These are phyloP conservation scores for Orbilia brochopaga DNA, from an alignment of 2,329 filamentous ascomycete species.

Conservation along the genomic window DNA sequence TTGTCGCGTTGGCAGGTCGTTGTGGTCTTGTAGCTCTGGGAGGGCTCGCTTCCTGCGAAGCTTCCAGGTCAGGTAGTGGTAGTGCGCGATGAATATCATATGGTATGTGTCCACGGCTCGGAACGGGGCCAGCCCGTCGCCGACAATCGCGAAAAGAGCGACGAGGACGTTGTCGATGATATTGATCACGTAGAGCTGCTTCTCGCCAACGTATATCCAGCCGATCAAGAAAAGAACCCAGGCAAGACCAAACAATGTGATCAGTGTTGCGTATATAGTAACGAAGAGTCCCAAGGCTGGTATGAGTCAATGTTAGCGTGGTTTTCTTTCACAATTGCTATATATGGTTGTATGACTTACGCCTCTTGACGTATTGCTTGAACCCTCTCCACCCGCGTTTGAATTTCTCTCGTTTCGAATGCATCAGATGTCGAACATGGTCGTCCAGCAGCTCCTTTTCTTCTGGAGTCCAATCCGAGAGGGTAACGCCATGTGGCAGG, in stretches of 20 bases:
- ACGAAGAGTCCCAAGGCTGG: slow-evolving; percentile 78
- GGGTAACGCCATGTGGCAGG: slow-evolving; percentile 72
- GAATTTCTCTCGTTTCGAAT: slow-evolving; percentile 78
- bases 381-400: slow-evolving; percentile 81
- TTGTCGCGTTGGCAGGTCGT: slow-evolving; percentile 67
- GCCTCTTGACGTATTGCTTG: slow-evolving; percentile 75
- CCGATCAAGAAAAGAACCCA: slow-evolving; percentile 93
- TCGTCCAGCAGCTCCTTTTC: slow-evolving; percentile 82
- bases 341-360: slow-evolving; percentile 59
- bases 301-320: slow-evolving; percentile 17
- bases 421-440: slow-evolving; percentile 84
- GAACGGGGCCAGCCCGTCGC: slow-evolving; percentile 75
- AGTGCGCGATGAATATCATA: slow-evolving; percentile 80
- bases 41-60: slow-evolving; percentile 68
- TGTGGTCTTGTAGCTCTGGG: slow-evolving; percentile 70
- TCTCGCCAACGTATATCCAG: slow-evolving; percentile 81
- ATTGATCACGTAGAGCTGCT: slow-evolving; percentile 72
- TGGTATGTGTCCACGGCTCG: slow-evolving; percentile 83
- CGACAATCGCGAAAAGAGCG: slow-evolving; percentile 73
- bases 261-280: slow-evolving; percentile 79
- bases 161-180: slow-evolving; percentile 75
- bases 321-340: neutral
- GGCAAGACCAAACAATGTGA: slow-evolving; percentile 81
- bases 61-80: slow-evolving; percentile 71
- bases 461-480: slow-evolving; percentile 75